Conservation (phyloP, 2,329 filamentous ascomycete species). For the Verruconis gallopava region DNA sequence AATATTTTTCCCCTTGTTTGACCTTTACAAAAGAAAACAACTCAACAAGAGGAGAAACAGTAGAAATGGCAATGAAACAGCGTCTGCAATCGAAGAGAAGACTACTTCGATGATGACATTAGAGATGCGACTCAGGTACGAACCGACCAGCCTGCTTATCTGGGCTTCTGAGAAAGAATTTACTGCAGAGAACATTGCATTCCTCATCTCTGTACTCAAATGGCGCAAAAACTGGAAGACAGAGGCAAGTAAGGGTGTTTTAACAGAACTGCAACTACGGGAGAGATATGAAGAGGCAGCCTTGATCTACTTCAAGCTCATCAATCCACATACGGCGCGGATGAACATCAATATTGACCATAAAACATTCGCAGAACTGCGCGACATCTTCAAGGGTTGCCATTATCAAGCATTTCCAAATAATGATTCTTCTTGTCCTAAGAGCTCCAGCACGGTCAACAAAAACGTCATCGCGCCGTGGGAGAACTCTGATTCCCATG, state of each 20-base stretch:
- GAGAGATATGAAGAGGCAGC: slow-evolving; percentile 46
- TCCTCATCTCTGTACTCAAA: slow-evolving; percentile 43
- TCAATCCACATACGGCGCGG: slow-evolving; percentile 47
- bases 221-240: slow-evolving; percentile 38
- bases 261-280: slow-evolving; percentile 10
- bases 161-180: slow-evolving; percentile 56
- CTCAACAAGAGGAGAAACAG: slow-evolving; percentile 3
- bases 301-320: slow-evolving; percentile 48
- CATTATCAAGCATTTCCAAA: slow-evolving; percentile 8
- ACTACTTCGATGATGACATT: slow-evolving; percentile 46
- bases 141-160: slow-evolving; percentile 46
- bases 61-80: background rate
- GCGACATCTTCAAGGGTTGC: slow-evolving; percentile 37
- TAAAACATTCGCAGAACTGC: slow-evolving; percentile 40
- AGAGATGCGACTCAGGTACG: slow-evolving; percentile 46
- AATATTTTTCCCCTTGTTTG: slow-evolving; percentile 41
- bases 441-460: background rate
- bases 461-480: slow-evolving; percentile 7
- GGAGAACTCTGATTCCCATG: background rate
- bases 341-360: slow-evolving; percentile 56
- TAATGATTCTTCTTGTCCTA: background rate
- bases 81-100: slow-evolving; percentile 1
- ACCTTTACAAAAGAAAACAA: slow-evolving; percentile 7
- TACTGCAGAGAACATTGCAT: slow-evolving; percentile 59
- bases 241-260: slow-evolving; percentile 12